These are phyloP conservation scores for Fusarium tuaranense DNA, from an alignment of 2,329 filamentous ascomycete species.

Conservation along the genomic window DNA sequence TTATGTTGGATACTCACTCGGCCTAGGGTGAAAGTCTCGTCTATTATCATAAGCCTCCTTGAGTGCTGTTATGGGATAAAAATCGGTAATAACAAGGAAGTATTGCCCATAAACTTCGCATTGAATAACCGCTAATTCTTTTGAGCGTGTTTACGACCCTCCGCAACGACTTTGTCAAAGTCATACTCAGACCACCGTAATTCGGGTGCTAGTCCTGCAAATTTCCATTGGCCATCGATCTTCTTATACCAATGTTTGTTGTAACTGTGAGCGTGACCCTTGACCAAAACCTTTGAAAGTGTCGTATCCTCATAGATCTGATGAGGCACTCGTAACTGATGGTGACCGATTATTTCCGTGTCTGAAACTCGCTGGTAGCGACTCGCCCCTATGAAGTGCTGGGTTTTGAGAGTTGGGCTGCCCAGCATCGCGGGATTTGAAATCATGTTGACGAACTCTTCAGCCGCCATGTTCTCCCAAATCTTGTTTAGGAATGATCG, in stretches of 20 bases:
- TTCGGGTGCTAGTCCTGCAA: not conserved
- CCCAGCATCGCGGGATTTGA: not conserved
- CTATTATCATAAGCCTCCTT: too few relatives aligned
- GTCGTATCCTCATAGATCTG: not conserved
- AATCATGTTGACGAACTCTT: not conserved
- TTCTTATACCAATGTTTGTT: conserved; percentile 5
- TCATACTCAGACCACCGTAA: not conserved
- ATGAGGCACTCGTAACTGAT: not conserved
- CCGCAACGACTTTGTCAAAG: not conserved
- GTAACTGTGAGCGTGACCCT: conserved; percentile 1
- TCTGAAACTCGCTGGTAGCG: not conserved
- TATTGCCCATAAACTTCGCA: not conserved
- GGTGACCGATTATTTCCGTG: not conserved
- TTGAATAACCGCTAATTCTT: too few relatives aligned
- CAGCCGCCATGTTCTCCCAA: not conserved
- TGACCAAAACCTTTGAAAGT: not conserved
- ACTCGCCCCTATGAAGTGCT: not conserved
- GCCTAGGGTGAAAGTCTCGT: too few relatives aligned
- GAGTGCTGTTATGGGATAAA: not conserved
- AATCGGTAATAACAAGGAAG: not conserved
- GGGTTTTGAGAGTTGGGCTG: not conserved
- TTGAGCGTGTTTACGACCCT: not conserved
- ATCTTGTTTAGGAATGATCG: not conserved
- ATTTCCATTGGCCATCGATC: not conserved
- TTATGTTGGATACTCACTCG: too few relatives aligned